Evolutionary conservation across 495 filamentous ascomycete genomes (phyloP), one percentile per base, ranked within the genome.

Genomic region (Cairneyella variabilis): DNA sequence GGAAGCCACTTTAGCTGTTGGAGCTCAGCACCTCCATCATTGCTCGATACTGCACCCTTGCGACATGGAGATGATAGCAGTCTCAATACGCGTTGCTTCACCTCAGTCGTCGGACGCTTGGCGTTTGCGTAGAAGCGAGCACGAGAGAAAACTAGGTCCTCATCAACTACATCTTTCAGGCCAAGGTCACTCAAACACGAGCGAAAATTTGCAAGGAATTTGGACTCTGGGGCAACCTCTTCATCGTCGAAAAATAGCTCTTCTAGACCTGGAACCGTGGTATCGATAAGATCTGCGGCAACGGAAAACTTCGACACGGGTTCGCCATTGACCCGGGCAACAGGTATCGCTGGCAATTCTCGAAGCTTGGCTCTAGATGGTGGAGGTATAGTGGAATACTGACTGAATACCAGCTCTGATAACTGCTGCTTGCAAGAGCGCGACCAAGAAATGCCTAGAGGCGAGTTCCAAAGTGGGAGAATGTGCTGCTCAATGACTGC

Each of bases 191-290:
- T 30, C 11, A 71, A 38, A 10, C 51, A 41, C 14, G 26, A 26
- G 6, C 48, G 53, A 38, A 64, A 64, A 1, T 50, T 39, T 18
- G 32, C 20, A 40, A 62, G 59, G 40, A 72, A 65, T 0, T 40
- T 45, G 7, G 16, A n/a, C 1, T 60, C 52, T 20, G 67, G 66
- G 52, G 65, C 56, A 7, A 67, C 48, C 42, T 57, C 54, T 48
- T 72, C 68, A 20, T 69, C 57, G 6, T 56, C 45, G 36, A 69
- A 67, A 37, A 53, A 71, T 3, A 72, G 47, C 5, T 25, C 34
- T 34, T 42, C 48, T 3, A 65, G 20, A 0, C 38, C 51, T n/a
- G 57, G 46, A 2, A 17, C 16, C 17, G 34, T 44, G 14, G 53
- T 53, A 18, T 61, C 49, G 21, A 61, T 51, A 27, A 61, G 53